Evolutionary conservation across 2,329 filamentous ascomycete species (phyloP).

Genomic region (Fusarium protoensiforme): DNA sequence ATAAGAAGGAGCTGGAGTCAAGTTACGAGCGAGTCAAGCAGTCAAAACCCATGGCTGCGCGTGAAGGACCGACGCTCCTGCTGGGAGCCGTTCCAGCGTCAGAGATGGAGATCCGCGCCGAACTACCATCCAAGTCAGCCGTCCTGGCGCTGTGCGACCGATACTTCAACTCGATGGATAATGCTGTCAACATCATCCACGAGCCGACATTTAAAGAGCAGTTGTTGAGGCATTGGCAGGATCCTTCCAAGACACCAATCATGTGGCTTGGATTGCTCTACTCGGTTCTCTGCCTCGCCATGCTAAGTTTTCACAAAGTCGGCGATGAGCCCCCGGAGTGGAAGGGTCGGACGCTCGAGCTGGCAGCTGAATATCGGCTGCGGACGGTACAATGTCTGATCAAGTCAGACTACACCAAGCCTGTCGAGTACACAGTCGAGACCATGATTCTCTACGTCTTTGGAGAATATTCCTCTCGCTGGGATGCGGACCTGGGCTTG

Average conservation of each 20-base stretch:
- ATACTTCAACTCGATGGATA: conserved; percentile 87
- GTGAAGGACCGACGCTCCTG: conserved; percentile 79
- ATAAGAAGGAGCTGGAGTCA: conserved; percentile 89
- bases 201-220: conserved; percentile 86
- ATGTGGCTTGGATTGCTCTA: conserved; percentile 85
- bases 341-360: conserved; percentile 71
- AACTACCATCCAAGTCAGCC: conserved; percentile 82
- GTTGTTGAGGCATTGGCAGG: conserved; percentile 73
- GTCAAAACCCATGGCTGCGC: conserved; percentile 69
- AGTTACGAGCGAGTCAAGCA: conserved; percentile 81
- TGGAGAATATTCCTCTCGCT: conserved; percentile 77
- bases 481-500: conserved; percentile 78
- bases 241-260: conserved; percentile 76
- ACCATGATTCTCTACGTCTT: conserved; percentile 81
- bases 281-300: conserved; percentile 78
- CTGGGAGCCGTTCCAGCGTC: conserved; percentile 79
- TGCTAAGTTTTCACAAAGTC: conserved; percentile 82
- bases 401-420: conserved; percentile 80
- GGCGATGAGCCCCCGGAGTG: conserved; percentile 85
- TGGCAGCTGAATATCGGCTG: conserved; percentile 73
- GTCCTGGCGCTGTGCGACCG: conserved; percentile 87
- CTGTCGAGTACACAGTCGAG: conserved; percentile 80
- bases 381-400: conserved; percentile 83
- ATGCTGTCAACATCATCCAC: conserved; percentile 79
- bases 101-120: conserved; percentile 80